Base-by-base conservation (phyloP, 192 early-diverging fungal species). In the Diversispora epigaea region DNA sequence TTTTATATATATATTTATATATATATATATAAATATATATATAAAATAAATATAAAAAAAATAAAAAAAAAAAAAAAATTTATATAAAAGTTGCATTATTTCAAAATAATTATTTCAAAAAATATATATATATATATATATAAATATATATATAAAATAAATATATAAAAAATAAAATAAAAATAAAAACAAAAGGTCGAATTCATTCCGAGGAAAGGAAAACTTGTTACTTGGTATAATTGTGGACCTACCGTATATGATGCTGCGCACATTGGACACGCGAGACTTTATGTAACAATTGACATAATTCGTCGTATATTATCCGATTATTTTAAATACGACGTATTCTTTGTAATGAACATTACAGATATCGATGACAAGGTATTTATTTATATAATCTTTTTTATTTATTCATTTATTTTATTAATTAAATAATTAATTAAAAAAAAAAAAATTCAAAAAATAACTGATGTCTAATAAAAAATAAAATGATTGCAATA, bases 361-460 rank as follows among this genome's bases (percentile, higher is more conserved):
- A 91, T 99, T 58, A 99, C 97, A 41, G 97, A 99, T 77, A 94
- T 99, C 78, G 97, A 99, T 79, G 97, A 99, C 79, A 99, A 99
- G 80, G 84, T 84, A 80, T 68, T 12, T 9, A 22, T 7, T 21
- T 4, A 67, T 43, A 19, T 21, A n/a, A 43, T 67, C 40, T 6
- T 43, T 1, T 64, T 56, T 15, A n/a, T 19, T 19, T 19, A 19
- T 15, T 19, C 6, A 19, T 56, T 60, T 21, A 25, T 7, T 10
- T 22, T 60, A 25, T 12, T 7, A 4, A 25, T 60, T 25, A 9
- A 22, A 25, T 5, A 22, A 32, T 14, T 41, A 62, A 39, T 6
- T 4, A 15, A n/a, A n/a, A n/a, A n/a, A n/a, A n/a, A n/a, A n/a
- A n/a, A n/a, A n/a, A n/a, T n/a, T n/a, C n/a, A n/a, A n/a, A n/a